A percentile compares a stretch with the other conserved stretches of the same genome.
These are phyloP conservation scores for Venturia carpophila DNA, from an alignment of 2,329 filamentous ascomycete genomes.

Conservation along the genomic window DNA sequence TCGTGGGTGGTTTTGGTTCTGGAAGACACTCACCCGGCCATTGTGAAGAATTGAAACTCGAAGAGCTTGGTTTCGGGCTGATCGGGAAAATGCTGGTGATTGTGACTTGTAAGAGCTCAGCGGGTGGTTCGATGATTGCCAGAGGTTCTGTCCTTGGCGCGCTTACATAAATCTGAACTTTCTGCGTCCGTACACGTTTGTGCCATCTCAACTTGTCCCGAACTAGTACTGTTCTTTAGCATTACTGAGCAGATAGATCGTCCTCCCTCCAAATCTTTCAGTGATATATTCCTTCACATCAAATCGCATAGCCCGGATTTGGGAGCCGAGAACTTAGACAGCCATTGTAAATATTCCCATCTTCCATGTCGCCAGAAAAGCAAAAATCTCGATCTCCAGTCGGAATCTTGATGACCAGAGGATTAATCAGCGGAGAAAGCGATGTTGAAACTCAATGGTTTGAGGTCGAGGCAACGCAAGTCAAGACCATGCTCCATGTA, in stretches of 20 bases:
- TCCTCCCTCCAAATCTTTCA: no score
- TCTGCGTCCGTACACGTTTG: no score
- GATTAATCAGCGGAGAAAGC: no score
- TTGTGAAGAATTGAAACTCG: constrained; percentile 11
- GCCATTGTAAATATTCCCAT: no score
- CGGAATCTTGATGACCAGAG: no score
- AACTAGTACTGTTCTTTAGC: no score
- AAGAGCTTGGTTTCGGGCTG: constrained; percentile 2
- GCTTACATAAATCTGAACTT: background rate
- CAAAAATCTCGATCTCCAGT: no score
- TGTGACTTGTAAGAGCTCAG: background rate
- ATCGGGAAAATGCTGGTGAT: background rate
- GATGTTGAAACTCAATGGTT: background rate
- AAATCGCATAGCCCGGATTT: no score
- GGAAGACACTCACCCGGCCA: background rate
- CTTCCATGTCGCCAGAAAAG: no score
- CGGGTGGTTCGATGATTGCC: background rate
- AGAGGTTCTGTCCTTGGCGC: background rate
- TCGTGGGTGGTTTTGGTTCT: constrained; percentile 21
- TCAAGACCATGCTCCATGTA: background rate
- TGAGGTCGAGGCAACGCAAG: background rate
- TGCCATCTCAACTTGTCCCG: no score
- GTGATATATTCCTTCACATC: no score
- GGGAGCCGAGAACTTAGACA: background rate
- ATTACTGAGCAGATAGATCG: no score